Evolutionary conservation across 257 asterid genomes (phyloP).

Genomic region (Striga asiatica): DNA sequence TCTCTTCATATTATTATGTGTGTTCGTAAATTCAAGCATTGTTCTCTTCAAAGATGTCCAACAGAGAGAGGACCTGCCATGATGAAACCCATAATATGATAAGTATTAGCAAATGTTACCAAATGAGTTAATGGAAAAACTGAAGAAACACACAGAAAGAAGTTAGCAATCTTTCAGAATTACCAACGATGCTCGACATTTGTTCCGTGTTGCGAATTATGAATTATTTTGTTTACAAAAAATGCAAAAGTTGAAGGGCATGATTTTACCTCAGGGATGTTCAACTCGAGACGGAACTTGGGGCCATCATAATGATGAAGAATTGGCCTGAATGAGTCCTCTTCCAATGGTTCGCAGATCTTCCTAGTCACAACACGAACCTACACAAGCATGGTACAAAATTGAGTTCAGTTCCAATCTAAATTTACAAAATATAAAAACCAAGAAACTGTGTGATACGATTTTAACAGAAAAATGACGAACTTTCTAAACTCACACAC

Average conservation of each 20-base stretch:
- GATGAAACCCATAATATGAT: not conserved
- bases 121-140: too few species aligned
- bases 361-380: conserved; percentile 77
- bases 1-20: not conserved
- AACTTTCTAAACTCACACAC: conserved; percentile 29
- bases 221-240: too few species aligned
- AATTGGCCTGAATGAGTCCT: conserved; percentile 91
- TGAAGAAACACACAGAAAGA: too few species aligned
- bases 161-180: too few species aligned
- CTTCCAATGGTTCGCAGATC: conserved; percentile 83
- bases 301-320: conserved; percentile 99
- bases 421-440: too few species aligned
- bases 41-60: conserved; percentile 72
- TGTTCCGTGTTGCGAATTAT: too few species aligned
- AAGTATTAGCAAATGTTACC: too few species aligned
- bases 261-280: conserved; percentile 94
- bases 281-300: conserved; percentile 88
- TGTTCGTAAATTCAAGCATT: not conserved
- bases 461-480: too few species aligned
- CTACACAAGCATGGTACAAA: conserved; percentile 27
- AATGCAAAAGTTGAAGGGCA: too few species aligned
- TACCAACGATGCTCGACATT: too few species aligned
- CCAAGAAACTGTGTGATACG: too few species aligned
- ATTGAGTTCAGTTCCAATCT: too few species aligned
- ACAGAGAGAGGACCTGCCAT: conserved; percentile 70